A percentile compares a stretch with the other conserved stretches of the same genome.
phyloP scores from a whole-genome alignment of 768 basidiomycete genomes.

The Boletus tomentosulus region DNA sequence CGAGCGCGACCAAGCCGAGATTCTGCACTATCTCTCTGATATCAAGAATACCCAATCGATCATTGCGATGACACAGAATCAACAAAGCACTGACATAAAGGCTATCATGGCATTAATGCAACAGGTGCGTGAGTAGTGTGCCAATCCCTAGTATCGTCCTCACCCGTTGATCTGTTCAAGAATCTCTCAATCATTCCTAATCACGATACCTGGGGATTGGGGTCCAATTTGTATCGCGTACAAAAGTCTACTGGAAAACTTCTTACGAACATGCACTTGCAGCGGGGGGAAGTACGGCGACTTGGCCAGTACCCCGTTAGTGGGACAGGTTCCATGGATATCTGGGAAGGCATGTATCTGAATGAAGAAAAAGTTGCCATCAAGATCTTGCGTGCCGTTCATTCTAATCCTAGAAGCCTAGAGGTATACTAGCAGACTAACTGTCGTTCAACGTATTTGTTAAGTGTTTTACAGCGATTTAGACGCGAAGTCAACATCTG shows the following conservation, averaged over 20 bases:
- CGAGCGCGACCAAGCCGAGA: slow-evolving; percentile 41
- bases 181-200: slow-evolving; percentile 17
- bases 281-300: slow-evolving; percentile 49
- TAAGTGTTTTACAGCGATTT: slow-evolving; percentile 39
- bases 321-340: slow-evolving; percentile 51
- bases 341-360: slow-evolving; percentile 53
- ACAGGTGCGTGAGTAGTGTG: slow-evolving; percentile 28
- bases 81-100: slow-evolving; percentile 34
- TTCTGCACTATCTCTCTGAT: slow-evolving; percentile 41
- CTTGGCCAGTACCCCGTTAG: slow-evolving; percentile 47
- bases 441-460: slow-evolving; percentile 1
- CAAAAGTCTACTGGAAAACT: slow-evolving; percentile 44
- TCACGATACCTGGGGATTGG: slow-evolving; percentile 39
- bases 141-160: not conserved
- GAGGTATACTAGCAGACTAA: slow-evolving; percentile 30
- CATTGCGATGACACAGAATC: slow-evolving; percentile 30
- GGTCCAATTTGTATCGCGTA: slow-evolving; percentile 47
- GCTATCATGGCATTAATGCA: slow-evolving; percentile 50
- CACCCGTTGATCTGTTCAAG: slow-evolving; percentile 19
- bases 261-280: slow-evolving; percentile 47
- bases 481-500: slow-evolving; percentile 52
- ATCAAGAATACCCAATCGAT: slow-evolving; percentile 40
- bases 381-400: slow-evolving; percentile 51
- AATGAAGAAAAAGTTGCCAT: slow-evolving; percentile 53
- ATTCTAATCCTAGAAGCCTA: slow-evolving; percentile 42